Percentiles rank a stretch among this genome's conserved stretches.
Evolutionary conservation across 2,329 filamentous ascomycete species (phyloP).

Genomic region (Pyrenochaeta sp.): DNA sequence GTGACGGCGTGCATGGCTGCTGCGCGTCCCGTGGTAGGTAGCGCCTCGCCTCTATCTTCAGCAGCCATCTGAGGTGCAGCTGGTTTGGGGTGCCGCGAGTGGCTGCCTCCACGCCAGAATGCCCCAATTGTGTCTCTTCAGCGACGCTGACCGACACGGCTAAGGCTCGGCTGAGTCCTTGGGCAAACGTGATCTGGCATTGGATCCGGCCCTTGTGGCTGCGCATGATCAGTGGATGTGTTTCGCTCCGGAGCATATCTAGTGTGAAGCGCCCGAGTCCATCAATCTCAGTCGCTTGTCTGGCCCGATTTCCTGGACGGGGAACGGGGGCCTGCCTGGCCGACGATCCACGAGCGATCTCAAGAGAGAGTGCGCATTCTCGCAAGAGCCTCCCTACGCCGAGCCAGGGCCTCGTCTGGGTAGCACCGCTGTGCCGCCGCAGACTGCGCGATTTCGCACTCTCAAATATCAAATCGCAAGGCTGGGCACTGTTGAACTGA

Average conservation of each 20-base stretch:
- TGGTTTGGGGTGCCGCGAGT: conserved; percentile 18
- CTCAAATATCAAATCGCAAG: not conserved
- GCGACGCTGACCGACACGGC: conserved; percentile 16
- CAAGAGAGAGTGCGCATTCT: conserved; percentile 4
- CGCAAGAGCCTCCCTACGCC: conserved; percentile 3
- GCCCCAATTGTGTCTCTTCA: conserved; percentile 11
- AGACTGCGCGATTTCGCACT: conserved; percentile 3
- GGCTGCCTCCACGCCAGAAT: conserved; percentile 11
- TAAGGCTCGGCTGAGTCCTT: conserved; percentile 5
- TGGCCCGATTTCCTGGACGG: conserved; percentile 6
- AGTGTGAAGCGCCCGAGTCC: too few species aligned
- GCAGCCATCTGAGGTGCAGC: conserved; percentile 7
- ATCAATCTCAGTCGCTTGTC: not conserved
- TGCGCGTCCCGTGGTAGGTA: conserved; percentile 14
- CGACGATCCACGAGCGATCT: not conserved
- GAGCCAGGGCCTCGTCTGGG: not conserved
- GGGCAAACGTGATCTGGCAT: conserved; percentile 4
- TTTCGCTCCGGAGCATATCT: too few species aligned
- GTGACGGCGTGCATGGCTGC: conserved; percentile 18
- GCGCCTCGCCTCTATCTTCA: conserved; percentile 15
- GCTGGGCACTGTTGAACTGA: not conserved
- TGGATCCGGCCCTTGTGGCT: conserved; percentile 4
- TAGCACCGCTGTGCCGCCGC: not conserved
- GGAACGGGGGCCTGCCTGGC: conserved; percentile 1
- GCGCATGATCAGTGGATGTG: conserved; percentile 5